Evolutionary conservation across 2,329 filamentous ascomycete genomes (phyloP).

Genomic region (Beauveria varroae): DNA sequence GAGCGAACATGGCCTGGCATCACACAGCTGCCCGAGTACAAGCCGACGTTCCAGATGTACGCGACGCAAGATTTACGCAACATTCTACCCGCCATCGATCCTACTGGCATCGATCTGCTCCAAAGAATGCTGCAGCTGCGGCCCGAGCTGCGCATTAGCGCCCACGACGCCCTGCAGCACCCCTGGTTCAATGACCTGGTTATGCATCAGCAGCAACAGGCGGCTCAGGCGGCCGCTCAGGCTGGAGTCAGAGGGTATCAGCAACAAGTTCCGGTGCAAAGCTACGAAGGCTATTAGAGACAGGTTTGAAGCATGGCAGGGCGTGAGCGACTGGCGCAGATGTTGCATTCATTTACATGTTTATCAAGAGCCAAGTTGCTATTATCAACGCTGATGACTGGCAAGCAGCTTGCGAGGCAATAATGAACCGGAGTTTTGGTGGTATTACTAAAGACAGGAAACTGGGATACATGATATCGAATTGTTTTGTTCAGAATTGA

Average conservation of each 20-base stretch:
- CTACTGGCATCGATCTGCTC: constrained; percentile 76
- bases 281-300: constrained; percentile 28
- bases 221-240: constrained; percentile 25
- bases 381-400: not conserved
- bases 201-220: constrained; percentile 44
- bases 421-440: constrained; percentile 9
- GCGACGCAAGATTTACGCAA: constrained; percentile 82
- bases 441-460: constrained; percentile 2
- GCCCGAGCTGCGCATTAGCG: constrained; percentile 85
- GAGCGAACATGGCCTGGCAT: constrained; percentile 96
- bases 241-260: constrained; percentile 28
- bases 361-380: not conserved
- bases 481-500: not conserved
- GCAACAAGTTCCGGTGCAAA: constrained; percentile 31
- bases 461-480: constrained; percentile 2
- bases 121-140: constrained; percentile 87
- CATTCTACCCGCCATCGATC: constrained; percentile 86
- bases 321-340: not conserved
- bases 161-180: constrained; percentile 77
- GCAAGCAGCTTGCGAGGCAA: not conserved
- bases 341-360: constrained; percentile 1
- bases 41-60: constrained; percentile 88
- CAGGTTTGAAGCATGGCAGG: not conserved
- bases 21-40: constrained; percentile 94
- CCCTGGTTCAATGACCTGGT: constrained; percentile 82